Evolutionary conservation across 2,329 filamentous ascomycete genomes (phyloP).

Genomic region (Ceratocystis papillata): DNA sequence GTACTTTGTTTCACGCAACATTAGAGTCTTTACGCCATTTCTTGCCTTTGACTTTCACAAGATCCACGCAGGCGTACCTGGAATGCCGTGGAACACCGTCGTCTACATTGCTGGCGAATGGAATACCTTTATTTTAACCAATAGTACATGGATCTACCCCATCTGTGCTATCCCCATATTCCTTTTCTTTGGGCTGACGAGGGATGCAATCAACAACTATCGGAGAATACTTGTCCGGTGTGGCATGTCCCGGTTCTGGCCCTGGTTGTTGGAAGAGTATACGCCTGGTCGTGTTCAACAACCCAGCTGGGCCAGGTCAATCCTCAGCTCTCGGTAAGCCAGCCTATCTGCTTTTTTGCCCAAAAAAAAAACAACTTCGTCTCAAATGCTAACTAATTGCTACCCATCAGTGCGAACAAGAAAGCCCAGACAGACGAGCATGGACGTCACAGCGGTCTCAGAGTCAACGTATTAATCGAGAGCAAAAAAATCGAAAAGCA

Average conservation of each 20-base stretch:
- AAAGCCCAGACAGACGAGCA: background rate
- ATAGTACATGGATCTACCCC: constrained; percentile 41
- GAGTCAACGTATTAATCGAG: background rate
- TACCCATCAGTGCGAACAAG: background rate
- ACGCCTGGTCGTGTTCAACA: constrained; percentile 30
- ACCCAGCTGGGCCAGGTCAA: constrained; percentile 19
- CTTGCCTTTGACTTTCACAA: constrained; percentile 34
- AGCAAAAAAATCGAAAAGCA: background rate
- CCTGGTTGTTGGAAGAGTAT: constrained; percentile 34
- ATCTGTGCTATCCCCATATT: constrained; percentile 40
- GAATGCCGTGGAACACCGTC: constrained; percentile 39
- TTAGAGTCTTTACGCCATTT: constrained; percentile 30
- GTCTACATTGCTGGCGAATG: constrained; percentile 36
- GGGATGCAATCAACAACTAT: constrained; percentile 43
- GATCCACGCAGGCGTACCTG: constrained; percentile 35
- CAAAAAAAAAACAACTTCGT: no score
- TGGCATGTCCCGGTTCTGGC: constrained; percentile 38
- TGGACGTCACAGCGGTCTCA: background rate
- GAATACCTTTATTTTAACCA: constrained; percentile 35
- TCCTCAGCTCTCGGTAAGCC: constrained; percentile 13
- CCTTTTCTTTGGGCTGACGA: constrained; percentile 46
- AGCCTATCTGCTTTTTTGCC: background rate
- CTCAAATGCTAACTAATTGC: background rate
- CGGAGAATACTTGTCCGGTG: constrained; percentile 33
- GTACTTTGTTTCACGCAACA: constrained; percentile 35